Base-by-base conservation (phyloP, 208 protist species). In the Perkinsela sp. region DNA sequence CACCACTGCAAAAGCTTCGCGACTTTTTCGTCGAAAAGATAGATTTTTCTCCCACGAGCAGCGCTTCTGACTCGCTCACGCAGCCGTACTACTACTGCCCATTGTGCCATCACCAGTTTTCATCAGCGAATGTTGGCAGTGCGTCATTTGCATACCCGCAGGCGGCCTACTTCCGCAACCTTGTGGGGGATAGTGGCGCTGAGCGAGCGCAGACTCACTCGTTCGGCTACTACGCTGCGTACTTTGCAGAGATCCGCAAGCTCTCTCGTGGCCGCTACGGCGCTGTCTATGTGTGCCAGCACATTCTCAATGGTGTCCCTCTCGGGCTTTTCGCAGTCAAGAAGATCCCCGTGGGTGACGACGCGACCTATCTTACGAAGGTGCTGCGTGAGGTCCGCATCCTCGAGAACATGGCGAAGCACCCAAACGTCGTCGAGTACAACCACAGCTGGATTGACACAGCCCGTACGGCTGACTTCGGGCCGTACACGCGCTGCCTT, bases 351-450 rank as follows among this genome's bases (percentile, higher is more conserved):
- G 81, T 92, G 31, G 86, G 86, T 1, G 80, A 89, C 71, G 84
- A 89, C 72, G 57, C 70, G 1, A 71, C 72, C n/a, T 91, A 89
- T 68, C 74, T 91, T 67, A 78, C 83, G 32, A 77, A 78, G n/a
- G 83, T 88, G 29, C 75, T 91, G 66, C 72, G 77, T 48, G 83
- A 91, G 76, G 85, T 91, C 40, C 77, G 81, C 69, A 87, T 89
- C 32, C 74, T 91, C 22, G 83, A 88, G 70, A 78, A 87, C 72
- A 80, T 91, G 1, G 78, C 81, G 31, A 80, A 80, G 0, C 83
- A 89, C 76, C 83, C 86, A 22, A 92, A 92, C 69, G 80, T 92
- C 48, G 78, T 92, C 1, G 82, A 89, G 73, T 92, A 92, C 80
- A 82, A 83, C 68, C 86, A 92, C 77, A 88, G 81, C 73, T 92